Percentiles rank a stretch among this genome's conserved stretches.
Evolutionary conservation across 2,329 filamentous ascomycete species (phyloP).

Genomic region (Pezizomycotina sp.): DNA sequence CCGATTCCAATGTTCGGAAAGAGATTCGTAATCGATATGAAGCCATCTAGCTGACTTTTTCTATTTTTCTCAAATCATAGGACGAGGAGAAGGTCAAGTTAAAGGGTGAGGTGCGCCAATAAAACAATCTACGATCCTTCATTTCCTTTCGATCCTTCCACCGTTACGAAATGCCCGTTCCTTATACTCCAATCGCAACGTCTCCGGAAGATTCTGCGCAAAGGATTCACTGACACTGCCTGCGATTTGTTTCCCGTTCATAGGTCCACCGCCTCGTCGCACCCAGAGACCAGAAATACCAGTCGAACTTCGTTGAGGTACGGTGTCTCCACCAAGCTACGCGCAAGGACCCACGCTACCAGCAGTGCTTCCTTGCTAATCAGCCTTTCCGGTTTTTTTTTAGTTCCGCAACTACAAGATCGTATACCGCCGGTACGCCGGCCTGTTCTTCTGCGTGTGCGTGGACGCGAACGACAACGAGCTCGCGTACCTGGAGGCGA

Average conservation of each 20-base stretch:
- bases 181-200: slow-evolving; percentile 5
- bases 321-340: slow-evolving; percentile 20
- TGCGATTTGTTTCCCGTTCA: neutral
- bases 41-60: neutral
- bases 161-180: too few species aligned
- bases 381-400: neutral
- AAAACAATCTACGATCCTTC: slow-evolving; percentile 4
- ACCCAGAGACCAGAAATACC: slow-evolving; percentile 95
- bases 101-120: slow-evolving; percentile 66
- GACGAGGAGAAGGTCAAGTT: slow-evolving; percentile 99
- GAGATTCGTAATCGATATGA: slow-evolving; percentile 1
- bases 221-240: slow-evolving; percentile 1
- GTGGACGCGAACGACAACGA: slow-evolving; percentile 99
- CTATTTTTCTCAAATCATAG: slow-evolving; percentile 27
- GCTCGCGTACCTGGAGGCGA: slow-evolving; percentile 86
- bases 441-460: slow-evolving; percentile 97
- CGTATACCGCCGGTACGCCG: slow-evolving; percentile 91
- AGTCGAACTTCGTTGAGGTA: slow-evolving; percentile 96
- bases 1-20: neutral
- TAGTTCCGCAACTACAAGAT: slow-evolving; percentile 77
- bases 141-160: slow-evolving; percentile 4
- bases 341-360: too few species aligned
- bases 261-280: slow-evolving; percentile 93
- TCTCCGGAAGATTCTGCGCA: too few species aligned
- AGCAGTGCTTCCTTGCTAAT: too few species aligned